Conservation (phyloP, 2,329 filamentous ascomycete genomes). For the Pleoardoris graminearum region DNA sequence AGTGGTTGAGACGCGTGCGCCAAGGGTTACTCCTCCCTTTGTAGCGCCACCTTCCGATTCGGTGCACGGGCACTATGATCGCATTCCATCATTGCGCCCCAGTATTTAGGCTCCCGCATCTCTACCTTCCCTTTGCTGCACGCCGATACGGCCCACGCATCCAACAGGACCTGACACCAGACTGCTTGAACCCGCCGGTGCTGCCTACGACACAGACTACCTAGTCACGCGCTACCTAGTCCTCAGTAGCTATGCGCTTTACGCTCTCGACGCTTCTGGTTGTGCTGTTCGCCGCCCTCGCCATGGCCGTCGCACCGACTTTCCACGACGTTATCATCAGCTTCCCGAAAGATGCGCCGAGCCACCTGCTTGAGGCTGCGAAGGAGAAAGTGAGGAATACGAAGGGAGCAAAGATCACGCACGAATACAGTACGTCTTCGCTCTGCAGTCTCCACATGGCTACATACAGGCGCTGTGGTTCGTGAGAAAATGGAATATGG, state of each 20-base stretch:
- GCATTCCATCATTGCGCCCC: background rate
- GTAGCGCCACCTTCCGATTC: slow-evolving; percentile 11
- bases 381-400: slow-evolving; percentile 70
- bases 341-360: slow-evolving; percentile 71
- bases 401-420: slow-evolving; percentile 68
- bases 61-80: slow-evolving; percentile 5
- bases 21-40: slow-evolving; percentile 2
- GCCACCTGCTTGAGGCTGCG: slow-evolving; percentile 69
- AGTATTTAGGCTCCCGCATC: slow-evolving; percentile 3
- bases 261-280: slow-evolving; percentile 61
- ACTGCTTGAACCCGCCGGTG: background rate
- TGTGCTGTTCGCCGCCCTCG: slow-evolving; percentile 61
- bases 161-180: background rate
- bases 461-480: no score
- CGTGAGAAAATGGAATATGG: background rate
- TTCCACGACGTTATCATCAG: slow-evolving; percentile 78
- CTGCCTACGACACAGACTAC: slow-evolving; percentile 3
- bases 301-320: slow-evolving; percentile 59
- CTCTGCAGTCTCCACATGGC: no score
- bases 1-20: background rate
- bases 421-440: slow-evolving; percentile 63
- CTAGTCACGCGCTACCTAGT: background rate
- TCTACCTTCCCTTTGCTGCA: slow-evolving; percentile 6
- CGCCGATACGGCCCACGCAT: background rate
- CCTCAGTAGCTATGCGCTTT: slow-evolving; percentile 63